phyloP scores from a whole-genome alignment of 2,329 filamentous ascomycete species.

The Teratosphaeria zuluensis region DNA sequence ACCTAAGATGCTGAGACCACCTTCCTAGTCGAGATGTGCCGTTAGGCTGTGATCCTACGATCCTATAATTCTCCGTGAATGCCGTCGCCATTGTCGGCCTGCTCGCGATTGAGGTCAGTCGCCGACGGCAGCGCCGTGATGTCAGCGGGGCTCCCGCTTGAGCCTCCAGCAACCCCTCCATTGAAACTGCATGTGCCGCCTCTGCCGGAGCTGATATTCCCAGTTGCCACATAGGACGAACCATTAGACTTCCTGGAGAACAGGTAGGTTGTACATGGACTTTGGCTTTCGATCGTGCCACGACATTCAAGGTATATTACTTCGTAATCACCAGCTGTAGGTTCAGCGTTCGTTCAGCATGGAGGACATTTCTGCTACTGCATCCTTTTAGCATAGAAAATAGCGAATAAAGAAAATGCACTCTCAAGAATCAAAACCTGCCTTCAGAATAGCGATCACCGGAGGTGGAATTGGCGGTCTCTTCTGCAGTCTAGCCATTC shows the following conservation, averaged over 20 bases:
- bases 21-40: background rate
- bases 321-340: background rate
- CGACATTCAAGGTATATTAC: too few species aligned
- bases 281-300: too few species aligned
- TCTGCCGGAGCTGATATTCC: background rate
- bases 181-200: background rate
- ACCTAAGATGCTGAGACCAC: background rate
- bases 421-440: background rate
- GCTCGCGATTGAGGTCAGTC: background rate
- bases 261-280: too few species aligned
- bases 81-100: background rate
- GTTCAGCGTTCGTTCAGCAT: background rate
- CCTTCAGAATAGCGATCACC: constrained; percentile 27
- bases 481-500: constrained; percentile 28
- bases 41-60: background rate
- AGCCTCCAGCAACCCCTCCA: background rate
- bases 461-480: constrained; percentile 34
- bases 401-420: background rate
- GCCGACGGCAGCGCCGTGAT: background rate
- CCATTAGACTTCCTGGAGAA: background rate
- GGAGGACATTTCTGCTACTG: background rate
- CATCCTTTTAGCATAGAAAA: background rate
- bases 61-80: background rate
- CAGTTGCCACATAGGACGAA: background rate
- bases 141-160: background rate